Conservation (phyloP, 148 eudicot species). For the Amaranthus palmeri region DNA sequence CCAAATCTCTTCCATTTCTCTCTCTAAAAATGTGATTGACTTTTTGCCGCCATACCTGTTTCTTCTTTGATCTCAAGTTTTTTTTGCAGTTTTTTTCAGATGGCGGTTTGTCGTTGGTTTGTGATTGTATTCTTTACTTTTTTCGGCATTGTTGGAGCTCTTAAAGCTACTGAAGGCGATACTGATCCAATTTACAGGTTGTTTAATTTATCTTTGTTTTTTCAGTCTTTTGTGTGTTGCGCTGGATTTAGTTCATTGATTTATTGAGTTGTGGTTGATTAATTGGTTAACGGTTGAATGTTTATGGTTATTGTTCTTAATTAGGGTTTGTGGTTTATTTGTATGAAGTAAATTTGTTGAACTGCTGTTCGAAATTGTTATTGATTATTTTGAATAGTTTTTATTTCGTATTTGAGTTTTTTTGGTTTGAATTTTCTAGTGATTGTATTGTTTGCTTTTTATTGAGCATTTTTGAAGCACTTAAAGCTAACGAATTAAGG, state of each 20-base stretch:
- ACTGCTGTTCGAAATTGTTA: no score
- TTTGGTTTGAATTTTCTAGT: no score
- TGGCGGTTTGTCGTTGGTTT: conserved; percentile 31
- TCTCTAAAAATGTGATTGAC: conserved; percentile 10
- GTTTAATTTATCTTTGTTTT: not conserved
- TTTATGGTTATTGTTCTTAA: not conserved
- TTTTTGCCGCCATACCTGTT: conserved; percentile 18
- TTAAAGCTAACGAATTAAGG: no score
- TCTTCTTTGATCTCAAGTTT: not conserved
- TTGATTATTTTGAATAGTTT: no score
- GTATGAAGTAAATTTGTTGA: no score
- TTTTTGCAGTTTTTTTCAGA: not conserved
- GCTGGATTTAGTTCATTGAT: not conserved
- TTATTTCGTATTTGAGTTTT: no score
- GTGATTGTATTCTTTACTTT: conserved; percentile 23
- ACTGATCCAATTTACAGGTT: conserved; percentile 71
- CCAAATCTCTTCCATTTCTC: not conserved
- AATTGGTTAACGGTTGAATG: not conserved
- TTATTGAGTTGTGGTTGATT: not conserved
- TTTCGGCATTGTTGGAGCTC: conserved; percentile 24
- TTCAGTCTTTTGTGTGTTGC: not conserved
- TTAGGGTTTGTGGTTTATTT: conserved; percentile 7
- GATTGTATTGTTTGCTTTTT: no score
- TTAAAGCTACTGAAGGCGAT: conserved; percentile 53
- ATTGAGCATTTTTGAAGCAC: no score